Evolutionary conservation across 495 filamentous ascomycete species (phyloP).

Genomic region (Hyaloscypha variabilis): DNA sequence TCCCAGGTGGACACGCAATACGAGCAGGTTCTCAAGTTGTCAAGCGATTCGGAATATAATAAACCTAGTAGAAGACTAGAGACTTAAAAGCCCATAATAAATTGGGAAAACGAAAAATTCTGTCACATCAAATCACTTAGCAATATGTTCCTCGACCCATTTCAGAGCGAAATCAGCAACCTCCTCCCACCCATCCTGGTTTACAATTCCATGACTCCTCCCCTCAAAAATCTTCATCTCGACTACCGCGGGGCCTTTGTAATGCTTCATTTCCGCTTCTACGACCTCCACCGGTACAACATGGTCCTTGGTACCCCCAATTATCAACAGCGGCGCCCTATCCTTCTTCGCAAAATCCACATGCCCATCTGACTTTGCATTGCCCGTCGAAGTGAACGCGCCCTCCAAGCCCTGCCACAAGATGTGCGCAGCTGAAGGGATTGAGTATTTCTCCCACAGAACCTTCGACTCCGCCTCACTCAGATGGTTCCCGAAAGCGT

Average conservation of each 20-base stretch:
- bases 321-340: constrained; percentile 49
- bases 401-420: constrained; percentile 28
- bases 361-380: constrained; percentile 12
- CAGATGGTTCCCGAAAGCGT: constrained; percentile 29
- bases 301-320: constrained; percentile 63
- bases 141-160: constrained; percentile 20
- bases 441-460: constrained; percentile 26
- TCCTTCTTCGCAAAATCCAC: constrained; percentile 21
- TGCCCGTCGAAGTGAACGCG: not conserved
- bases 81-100: too few species aligned
- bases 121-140: too few species aligned
- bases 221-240: constrained; percentile 29
- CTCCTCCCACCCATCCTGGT: constrained; percentile 30
- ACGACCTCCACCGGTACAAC: constrained; percentile 55
- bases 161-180: constrained; percentile 26
- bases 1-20: too few species aligned
- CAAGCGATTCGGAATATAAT: too few species aligned
- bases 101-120: too few species aligned
- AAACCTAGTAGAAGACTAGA: too few species aligned
- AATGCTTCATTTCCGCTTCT: constrained; percentile 30
- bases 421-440: constrained; percentile 27
- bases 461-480: constrained; percentile 19
- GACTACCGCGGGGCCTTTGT: constrained; percentile 20
- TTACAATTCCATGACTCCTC: constrained; percentile 29
- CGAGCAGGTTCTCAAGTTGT: too few species aligned